Evolutionary conservation across 176 grass and related monocot genomes (phyloP).

Genomic region (Triticum timopheevii): DNA sequence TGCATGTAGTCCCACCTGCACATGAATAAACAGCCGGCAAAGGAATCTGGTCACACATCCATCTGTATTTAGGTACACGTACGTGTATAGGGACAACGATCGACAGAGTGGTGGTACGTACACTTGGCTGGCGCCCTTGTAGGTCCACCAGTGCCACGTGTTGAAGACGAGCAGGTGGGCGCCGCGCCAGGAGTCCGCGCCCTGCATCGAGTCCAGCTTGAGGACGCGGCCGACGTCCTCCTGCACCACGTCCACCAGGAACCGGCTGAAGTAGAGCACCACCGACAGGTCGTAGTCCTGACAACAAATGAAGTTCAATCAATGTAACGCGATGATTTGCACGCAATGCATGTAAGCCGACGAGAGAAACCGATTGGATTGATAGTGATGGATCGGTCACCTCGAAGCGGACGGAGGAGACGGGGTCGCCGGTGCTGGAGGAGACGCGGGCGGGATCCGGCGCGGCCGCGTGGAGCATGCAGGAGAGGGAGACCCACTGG

Average conservation of each 20-base stretch:
- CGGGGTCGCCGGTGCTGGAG: not conserved
- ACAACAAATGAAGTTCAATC: too few species aligned
- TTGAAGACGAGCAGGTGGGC: conserved; percentile 63
- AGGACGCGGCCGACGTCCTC: conserved; percentile 46
- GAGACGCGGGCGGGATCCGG: conserved; percentile 11
- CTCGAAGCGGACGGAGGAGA: conserved; percentile 48
- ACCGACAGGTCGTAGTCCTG: conserved; percentile 41
- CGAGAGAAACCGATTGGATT: too few species aligned
- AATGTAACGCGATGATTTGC: too few species aligned
- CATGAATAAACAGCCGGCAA: too few species aligned
- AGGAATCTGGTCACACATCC: not conserved
- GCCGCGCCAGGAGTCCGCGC: conserved; percentile 30
- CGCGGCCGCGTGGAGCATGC: conserved; percentile 61
- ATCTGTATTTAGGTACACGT: not conserved
- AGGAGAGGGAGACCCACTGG: conserved; percentile 63
- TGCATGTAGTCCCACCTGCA: conserved; percentile 61
- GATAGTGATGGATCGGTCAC: too few species aligned
- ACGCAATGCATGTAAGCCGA: too few species aligned
- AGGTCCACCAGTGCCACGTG: conserved; percentile 73
- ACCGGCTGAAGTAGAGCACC: conserved; percentile 38
- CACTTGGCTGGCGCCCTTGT: conserved; percentile 50
- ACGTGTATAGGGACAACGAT: not conserved
- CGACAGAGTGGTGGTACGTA: not conserved
- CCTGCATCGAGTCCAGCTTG: conserved; percentile 40
- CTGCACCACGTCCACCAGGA: conserved; percentile 52